Conservation (phyloP, 2,329 filamentous ascomycete genomes). For the Fusarium udum region DNA sequence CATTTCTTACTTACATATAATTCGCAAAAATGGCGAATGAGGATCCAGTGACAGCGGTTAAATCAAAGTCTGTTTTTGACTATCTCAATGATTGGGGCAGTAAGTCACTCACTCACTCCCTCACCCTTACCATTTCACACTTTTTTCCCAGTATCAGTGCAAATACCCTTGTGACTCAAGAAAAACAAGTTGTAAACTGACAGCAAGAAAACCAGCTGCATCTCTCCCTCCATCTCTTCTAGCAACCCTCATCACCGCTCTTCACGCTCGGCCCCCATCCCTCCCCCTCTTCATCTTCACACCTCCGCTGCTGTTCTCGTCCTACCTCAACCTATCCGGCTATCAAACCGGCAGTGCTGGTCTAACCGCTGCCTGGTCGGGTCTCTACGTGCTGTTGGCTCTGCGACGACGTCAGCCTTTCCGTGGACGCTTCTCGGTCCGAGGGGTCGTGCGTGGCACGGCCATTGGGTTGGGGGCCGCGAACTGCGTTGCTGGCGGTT, state of each 20-base stretch:
- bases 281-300: constrained; percentile 62
- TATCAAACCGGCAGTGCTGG: constrained; percentile 67
- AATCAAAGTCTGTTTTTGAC: constrained; percentile 47
- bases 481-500: constrained; percentile 61
- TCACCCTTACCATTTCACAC: neutral
- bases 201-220: constrained; percentile 53
- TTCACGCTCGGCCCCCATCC: constrained; percentile 64
- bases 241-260: constrained; percentile 64
- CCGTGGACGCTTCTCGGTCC: constrained; percentile 55
- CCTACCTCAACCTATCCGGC: constrained; percentile 68
- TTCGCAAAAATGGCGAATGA: constrained; percentile 44
- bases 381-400: constrained; percentile 66
- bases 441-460: constrained; percentile 60
- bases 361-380: constrained; percentile 64
- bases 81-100: constrained; percentile 59
- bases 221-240: constrained; percentile 65
- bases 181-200: constrained; percentile 10
- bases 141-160: neutral
- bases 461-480: constrained; percentile 60
- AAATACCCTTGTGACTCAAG: neutral
- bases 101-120: constrained; percentile 48
- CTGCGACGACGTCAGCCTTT: constrained; percentile 56
- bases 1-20: constrained; percentile 7
- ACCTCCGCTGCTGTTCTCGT: constrained; percentile 64
- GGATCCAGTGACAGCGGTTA: constrained; percentile 18